Percentiles rank a stretch among this genome's conserved stretches.
Conservation (phyloP, 768 basidiomycete genomes). For the Kwoniella mangroviensis region DNA sequence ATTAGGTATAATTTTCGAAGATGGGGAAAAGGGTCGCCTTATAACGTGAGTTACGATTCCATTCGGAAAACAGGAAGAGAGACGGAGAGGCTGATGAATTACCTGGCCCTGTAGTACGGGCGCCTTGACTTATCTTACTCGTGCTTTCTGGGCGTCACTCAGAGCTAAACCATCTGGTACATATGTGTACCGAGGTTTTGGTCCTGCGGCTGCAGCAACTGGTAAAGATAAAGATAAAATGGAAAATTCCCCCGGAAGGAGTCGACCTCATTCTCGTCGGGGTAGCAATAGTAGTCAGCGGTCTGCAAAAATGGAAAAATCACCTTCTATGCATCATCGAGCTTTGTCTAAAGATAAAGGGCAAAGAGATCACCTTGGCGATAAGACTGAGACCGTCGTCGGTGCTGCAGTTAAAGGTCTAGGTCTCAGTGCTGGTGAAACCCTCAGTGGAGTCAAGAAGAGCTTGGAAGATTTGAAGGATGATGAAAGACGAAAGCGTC, state of each 20-base stretch:
- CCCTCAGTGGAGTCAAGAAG: slow-evolving; percentile 34
- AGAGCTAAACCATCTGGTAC: slow-evolving; percentile 55
- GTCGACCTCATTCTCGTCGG: slow-evolving; percentile 38
- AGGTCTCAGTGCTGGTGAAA: slow-evolving; percentile 24
- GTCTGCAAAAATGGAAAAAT: slow-evolving; percentile 18
- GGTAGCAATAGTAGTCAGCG: slow-evolving; percentile 44
- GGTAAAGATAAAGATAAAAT: slow-evolving; percentile 33
- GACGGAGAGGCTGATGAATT: background rate
- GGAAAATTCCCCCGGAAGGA: slow-evolving; percentile 25
- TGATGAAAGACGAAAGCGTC: slow-evolving; percentile 24
- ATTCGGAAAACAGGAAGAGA: background rate
- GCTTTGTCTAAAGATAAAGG: slow-evolving; percentile 14
- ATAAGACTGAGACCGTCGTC: slow-evolving; percentile 19
- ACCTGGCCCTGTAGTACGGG: slow-evolving; percentile 50
- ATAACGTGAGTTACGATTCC: slow-evolving; percentile 50
- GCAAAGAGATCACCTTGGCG: slow-evolving; percentile 2
- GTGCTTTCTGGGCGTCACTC: slow-evolving; percentile 54
- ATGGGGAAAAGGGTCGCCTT: slow-evolving; percentile 56
- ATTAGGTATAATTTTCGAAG: slow-evolving; percentile 58
- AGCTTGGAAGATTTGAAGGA: slow-evolving; percentile 31
- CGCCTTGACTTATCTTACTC: slow-evolving; percentile 50
- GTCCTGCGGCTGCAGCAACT: slow-evolving; percentile 47
- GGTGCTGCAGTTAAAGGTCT: slow-evolving; percentile 30
- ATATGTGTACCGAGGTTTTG: slow-evolving; percentile 59
- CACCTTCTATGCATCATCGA: slow-evolving; percentile 20